Evolutionary conservation across 768 basidiomycete genomes (phyloP), one percentile per base, ranked within the genome.

Genomic region (Naganishia antarctica): DNA sequence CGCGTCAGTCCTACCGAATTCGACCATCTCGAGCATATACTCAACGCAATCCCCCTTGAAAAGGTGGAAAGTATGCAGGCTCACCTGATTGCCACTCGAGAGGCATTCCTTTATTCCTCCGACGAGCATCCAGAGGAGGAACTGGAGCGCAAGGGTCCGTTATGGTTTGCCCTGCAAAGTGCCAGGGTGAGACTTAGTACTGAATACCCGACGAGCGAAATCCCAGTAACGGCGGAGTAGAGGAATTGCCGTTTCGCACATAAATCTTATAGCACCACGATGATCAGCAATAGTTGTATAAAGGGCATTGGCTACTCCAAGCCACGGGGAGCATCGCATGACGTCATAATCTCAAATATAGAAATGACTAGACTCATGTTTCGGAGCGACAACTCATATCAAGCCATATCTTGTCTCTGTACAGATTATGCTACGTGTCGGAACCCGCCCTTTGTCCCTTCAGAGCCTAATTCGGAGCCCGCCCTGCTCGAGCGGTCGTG

Each of bases 151-250:
- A 70, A 67, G 49, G 79, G 79, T 1, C 80, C 80, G 21, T 65
- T 80, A 43, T 80, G 73, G 67, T 79, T 75, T 63, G 72, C 76
- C 15, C 37, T 80, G 49, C 78, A 80, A 40, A 71, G 72, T 51
- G 77, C 78, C 48, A 69, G 73, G 37, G 72, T 78, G 72, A 70
- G 77, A 58, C 32, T 78, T 57, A 69, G 71, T 59, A 73, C 78
- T 45, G 61, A 62, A 50, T 80, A 75, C 64, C 76, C 76, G 18
- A 65, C 66, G 43, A 65, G 47, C 32, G 40, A 12, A 12, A 51
- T n/a, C n/a, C 50, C 7, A 6, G 28, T 31, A 51, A n/a, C 28
- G 16, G 34, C 16, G 31, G 53, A 57, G 11, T 57, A 57, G 53
- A 7, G 34, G 34, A 37, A 15, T n/a, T 15, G 34, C 34, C 34